Percentiles rank a stretch among this genome's conserved stretches.
phyloP scores from a whole-genome alignment of 2,329 filamentous ascomycete species.

The Fusarium xyrophilum region DNA sequence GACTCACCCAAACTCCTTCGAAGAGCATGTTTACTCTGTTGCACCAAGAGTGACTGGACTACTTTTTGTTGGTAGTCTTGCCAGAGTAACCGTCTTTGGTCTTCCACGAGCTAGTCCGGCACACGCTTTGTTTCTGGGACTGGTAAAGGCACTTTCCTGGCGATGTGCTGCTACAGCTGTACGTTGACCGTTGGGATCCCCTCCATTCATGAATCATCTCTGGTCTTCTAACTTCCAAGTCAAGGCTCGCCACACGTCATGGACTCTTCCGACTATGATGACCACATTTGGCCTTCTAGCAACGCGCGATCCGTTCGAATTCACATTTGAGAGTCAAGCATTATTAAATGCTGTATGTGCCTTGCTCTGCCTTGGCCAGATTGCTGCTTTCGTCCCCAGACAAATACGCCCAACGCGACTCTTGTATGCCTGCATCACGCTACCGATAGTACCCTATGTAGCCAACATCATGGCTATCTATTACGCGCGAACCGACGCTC shows the following conservation, averaged over 20 bases:
- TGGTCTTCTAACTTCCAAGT: not conserved
- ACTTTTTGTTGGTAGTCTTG: not conserved
- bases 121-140: not conserved
- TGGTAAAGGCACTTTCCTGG: not conserved
- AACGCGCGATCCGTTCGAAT: not conserved
- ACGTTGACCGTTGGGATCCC: accelerated
- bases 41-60: not conserved
- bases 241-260: not conserved
- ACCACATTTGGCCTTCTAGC: not conserved
- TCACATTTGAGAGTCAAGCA: not conserved
- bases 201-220: not conserved
- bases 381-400: not conserved
- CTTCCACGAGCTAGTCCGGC: not conserved
- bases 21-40: not conserved
- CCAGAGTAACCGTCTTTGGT: not conserved
- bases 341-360: not conserved
- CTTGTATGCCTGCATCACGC: too few relatives aligned
- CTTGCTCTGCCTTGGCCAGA: not conserved
- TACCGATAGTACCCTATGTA: too few relatives aligned
- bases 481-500: too few relatives aligned
- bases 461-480: too few relatives aligned
- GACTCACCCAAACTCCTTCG: not conserved
- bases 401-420: too few relatives aligned
- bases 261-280: not conserved
- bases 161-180: not conserved